phyloP scores from a whole-genome alignment of 805 yeast genomes.

The Pichia nanzhaoensis region DNA sequence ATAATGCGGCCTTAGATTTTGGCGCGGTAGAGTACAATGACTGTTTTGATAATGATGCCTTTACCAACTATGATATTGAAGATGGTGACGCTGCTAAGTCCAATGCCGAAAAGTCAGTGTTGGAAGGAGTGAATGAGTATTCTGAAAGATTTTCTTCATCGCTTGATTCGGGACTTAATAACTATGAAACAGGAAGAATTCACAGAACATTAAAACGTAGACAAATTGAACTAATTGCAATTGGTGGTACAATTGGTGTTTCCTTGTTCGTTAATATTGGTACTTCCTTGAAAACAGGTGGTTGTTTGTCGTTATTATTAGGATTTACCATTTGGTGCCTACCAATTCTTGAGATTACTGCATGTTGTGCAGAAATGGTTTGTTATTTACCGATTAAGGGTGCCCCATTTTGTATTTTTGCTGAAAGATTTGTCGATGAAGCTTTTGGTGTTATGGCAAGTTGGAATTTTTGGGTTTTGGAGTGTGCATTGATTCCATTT shows the following conservation, averaged over 20 bases:
- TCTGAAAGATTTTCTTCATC: too few relatives aligned
- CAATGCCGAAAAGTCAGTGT: too few relatives aligned
- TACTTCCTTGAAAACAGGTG: conserved; percentile 33
- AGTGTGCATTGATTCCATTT: conserved; percentile 43
- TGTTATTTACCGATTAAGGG: conserved; percentile 37
- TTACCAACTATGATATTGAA: conserved; percentile 4
- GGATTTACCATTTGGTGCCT: conserved; percentile 37
- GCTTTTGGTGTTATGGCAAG: conserved; percentile 39
- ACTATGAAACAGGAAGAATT: conserved; percentile 14
- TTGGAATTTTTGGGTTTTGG: conserved; percentile 44
- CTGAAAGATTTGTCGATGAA: conserved; percentile 40
- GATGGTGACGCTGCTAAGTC: neutral
- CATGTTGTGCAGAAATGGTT: conserved; percentile 40
- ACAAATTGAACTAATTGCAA: conserved; percentile 70
- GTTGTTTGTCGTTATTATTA: conserved; percentile 35
- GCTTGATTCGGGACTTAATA: too few relatives aligned
- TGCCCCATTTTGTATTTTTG: conserved; percentile 40
- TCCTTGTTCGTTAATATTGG: conserved; percentile 40
- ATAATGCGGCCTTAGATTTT: neutral
- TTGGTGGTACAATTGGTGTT: conserved; percentile 48
- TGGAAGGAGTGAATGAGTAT: too few relatives aligned
- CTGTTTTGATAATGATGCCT: conserved; percentile 11
- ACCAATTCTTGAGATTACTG: conserved; percentile 36
- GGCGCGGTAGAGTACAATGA: conserved; percentile 10
- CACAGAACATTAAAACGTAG: conserved; percentile 43